Evolutionary conservation across 208 protist species (phyloP).

Genomic region (Porcisia hertigi): DNA sequence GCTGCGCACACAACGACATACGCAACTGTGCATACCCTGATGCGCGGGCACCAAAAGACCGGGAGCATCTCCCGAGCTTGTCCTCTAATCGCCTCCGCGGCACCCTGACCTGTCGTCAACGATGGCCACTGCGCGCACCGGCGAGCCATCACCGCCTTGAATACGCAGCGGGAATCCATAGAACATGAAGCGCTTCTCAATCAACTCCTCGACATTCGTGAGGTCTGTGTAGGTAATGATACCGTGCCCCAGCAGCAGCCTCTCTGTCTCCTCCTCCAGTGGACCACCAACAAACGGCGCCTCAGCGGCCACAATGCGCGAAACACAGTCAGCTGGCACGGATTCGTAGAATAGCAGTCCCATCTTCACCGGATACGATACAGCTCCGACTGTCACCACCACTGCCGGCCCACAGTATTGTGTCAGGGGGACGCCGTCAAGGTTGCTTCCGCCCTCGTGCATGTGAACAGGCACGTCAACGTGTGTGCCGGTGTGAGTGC

Average conservation of each 20-base stretch:
- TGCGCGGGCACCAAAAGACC: background rate
- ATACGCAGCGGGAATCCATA: slow-evolving; percentile 49
- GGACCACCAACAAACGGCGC: slow-evolving; percentile 43
- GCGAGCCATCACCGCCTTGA: slow-evolving; percentile 45
- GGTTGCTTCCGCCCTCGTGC: slow-evolving; percentile 32
- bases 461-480: slow-evolving; percentile 56
- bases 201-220: slow-evolving; percentile 41
- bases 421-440: slow-evolving; percentile 40
- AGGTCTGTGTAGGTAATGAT: slow-evolving; percentile 53
- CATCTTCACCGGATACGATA: slow-evolving; percentile 8
- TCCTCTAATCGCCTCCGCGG: background rate
- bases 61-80: background rate
- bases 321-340: slow-evolving; percentile 20
- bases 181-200: slow-evolving; percentile 28
- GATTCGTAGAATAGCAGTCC: slow-evolving; percentile 40
- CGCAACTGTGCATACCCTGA: background rate
- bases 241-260: slow-evolving; percentile 23
- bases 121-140: slow-evolving; percentile 47
- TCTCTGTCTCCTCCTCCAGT: slow-evolving; percentile 37
- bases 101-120: slow-evolving; percentile 5
- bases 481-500: slow-evolving; percentile 55
- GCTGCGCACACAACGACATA: background rate
- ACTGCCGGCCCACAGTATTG: slow-evolving; percentile 41
- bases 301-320: slow-evolving; percentile 15
- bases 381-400: slow-evolving; percentile 12